Conservation (phyloP, 352 stramenopile species). For the Pythium plurisporium region DNA sequence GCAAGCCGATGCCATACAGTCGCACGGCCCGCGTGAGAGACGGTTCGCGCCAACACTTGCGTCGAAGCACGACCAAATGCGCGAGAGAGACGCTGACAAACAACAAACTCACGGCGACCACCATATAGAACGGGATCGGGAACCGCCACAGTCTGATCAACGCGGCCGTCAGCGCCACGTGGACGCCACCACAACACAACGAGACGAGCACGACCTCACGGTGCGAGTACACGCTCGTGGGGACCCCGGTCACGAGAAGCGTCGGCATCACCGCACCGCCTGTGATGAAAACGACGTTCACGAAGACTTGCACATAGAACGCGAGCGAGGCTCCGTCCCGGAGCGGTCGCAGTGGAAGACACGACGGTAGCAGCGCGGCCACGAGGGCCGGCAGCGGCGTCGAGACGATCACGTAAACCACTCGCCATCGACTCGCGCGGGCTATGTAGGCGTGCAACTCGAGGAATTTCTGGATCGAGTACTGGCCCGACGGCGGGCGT, state of each 20-base stretch:
- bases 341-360: constrained; percentile 5
- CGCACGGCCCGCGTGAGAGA: background rate
- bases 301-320: constrained; percentile 1
- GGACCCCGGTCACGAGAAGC: background rate
- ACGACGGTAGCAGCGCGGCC: constrained; percentile 1
- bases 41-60: background rate
- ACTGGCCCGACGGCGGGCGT: background rate
- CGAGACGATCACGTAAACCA: background rate
- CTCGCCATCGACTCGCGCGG: background rate
- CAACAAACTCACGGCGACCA: background rate
- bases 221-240: background rate
- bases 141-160: background rate
- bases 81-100: background rate
- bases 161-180: background rate
- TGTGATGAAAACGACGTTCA: constrained; percentile 4
- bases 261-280: background rate
- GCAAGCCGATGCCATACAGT: background rate
- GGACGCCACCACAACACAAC: background rate
- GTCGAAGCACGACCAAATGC: too few relatives aligned
- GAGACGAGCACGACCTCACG: background rate
- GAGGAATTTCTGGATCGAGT: constrained; percentile 9
- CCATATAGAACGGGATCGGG: background rate
- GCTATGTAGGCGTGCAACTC: background rate
- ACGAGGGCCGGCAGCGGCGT: constrained; percentile 1
- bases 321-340: background rate